A percentile compares a stretch with the other conserved stretches of the same genome.
Evolutionary conservation across 2,329 filamentous ascomycete genomes (phyloP).

Genomic region (Ceratocystis destructans): DNA sequence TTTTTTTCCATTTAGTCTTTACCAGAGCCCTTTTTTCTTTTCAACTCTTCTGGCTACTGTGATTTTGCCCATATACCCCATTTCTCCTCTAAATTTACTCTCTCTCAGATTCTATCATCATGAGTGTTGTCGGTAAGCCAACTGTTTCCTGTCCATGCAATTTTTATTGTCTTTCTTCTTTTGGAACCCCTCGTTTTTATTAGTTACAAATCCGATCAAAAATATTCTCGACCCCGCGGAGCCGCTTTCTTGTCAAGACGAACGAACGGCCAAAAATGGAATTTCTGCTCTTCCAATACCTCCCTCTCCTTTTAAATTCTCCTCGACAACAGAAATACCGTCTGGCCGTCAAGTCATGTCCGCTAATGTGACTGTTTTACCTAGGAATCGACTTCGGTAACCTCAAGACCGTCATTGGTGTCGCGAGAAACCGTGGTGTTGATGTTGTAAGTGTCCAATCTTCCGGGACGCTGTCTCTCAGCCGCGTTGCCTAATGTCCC

Average conservation of each 20-base stretch:
- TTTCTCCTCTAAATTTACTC: conserved; percentile 2
- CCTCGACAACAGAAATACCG: too few relatives aligned
- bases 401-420: conserved; percentile 92
- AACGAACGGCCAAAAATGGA: not conserved
- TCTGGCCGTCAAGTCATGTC: not conserved
- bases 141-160: not conserved
- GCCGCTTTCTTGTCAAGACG: not conserved
- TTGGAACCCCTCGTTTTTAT: conserved; percentile 6
- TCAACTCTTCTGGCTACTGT: conserved; percentile 7
- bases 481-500: not conserved
- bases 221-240: conserved; percentile 12
- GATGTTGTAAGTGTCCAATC: conserved; percentile 68
- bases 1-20: conserved; percentile 12
- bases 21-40: conserved; percentile 13
- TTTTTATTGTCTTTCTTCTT: not conserved
- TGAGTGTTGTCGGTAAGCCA: conserved; percentile 19
- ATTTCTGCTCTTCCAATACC: not conserved
- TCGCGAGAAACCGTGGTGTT: conserved; percentile 95
- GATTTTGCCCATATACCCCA: not conserved
- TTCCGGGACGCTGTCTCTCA: not conserved
- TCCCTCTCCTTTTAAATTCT: too few relatives aligned
- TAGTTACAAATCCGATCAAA: conserved; percentile 7
- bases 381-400: conserved; percentile 85
- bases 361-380: not conserved
- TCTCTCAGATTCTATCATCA: conserved; percentile 17